Conservation (phyloP, 139 green algal genomes). For the Chlamydomonas sphaeroides region DNA sequence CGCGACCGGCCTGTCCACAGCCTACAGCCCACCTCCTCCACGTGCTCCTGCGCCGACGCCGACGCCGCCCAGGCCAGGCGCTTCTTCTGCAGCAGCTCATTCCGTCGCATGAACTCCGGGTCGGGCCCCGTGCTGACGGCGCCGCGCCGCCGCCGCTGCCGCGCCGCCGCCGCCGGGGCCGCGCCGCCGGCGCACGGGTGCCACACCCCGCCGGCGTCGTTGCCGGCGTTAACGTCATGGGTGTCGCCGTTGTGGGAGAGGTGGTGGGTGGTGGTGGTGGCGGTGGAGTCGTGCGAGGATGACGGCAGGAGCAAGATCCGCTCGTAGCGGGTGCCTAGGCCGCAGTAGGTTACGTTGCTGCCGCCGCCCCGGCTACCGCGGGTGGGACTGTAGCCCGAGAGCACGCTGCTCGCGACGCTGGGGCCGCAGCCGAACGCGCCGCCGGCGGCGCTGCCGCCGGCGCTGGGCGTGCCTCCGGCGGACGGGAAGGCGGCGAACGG, state of each 20-base stretch:
- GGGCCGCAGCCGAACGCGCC: no score
- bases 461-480: not conserved
- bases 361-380: no score
- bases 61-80: conserved; percentile 15
- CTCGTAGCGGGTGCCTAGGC: not conserved
- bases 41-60: not conserved
- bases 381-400: not conserved
- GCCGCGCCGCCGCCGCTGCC: not conserved
- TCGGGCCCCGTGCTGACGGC: not conserved
- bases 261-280: not conserved
- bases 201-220: not conserved
- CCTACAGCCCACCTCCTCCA: no score
- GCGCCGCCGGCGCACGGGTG: no score
- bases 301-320: not conserved
- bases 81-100: conserved; percentile 7
- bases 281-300: not conserved
- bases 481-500: not conserved
- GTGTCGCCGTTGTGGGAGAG: not conserved
- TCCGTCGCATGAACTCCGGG: conserved; percentile 17
- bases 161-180: no score
- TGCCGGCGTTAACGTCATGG: no score
- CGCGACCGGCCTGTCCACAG: no score
- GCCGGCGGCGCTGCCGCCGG: no score
- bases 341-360: no score
- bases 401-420: not conserved